Evolutionary conservation across 75 land plant genomes (phyloP), one percentile per base, ranked within the genome.

Genomic region (Picea sitchensis): DNA sequence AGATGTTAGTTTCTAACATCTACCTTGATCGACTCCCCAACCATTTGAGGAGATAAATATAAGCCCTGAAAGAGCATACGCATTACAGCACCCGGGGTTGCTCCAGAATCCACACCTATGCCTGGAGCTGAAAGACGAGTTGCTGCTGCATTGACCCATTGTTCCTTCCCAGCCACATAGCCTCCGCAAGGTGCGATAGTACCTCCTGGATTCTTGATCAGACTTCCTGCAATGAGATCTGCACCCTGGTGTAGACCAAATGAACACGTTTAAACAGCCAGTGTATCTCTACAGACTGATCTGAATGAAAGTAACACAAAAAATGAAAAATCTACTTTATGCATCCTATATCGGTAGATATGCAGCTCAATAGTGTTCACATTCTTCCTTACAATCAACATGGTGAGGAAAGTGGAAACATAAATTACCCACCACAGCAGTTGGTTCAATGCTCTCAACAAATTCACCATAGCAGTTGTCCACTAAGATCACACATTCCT

Each of bases 381-480:
- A 31, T 61, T 14, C 36, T 56, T 30, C 30, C 31, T 3, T 57
- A 76, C 2, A 58, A 13, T 61, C 21, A 23, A 11, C 32, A 31
- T 34, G 14, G 11, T 32, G 18, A 64, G 31, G 11, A 41, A 15
- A 69, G 17, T 75, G 64, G 21, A 65, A 14, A 18, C 17, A 34
- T 51, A 79, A 47, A 38, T 30, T 30, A 87, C 92, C 38, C 81
- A 96, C 99, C 95, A 96, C 99, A 83, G 92, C 90, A 23, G 99
- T 92, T 77, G 99, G 99, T 79, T 96, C 97, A 51, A 73, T 77
- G 73, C 61, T 84, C 62, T 96, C 97, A 41, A 90, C 95, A 83
- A 96, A 96, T 87, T 96, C 99, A 77, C 99, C 99, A 89, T 96
- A 96, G 89, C 99, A 96, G 79, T 96, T 94, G 80, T 96, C 99